Percentiles rank a stretch among this genome's conserved stretches.
Evolutionary conservation across 352 stramenopile species (phyloP).

Genomic region (Thalassiosira mediterranea): DNA sequence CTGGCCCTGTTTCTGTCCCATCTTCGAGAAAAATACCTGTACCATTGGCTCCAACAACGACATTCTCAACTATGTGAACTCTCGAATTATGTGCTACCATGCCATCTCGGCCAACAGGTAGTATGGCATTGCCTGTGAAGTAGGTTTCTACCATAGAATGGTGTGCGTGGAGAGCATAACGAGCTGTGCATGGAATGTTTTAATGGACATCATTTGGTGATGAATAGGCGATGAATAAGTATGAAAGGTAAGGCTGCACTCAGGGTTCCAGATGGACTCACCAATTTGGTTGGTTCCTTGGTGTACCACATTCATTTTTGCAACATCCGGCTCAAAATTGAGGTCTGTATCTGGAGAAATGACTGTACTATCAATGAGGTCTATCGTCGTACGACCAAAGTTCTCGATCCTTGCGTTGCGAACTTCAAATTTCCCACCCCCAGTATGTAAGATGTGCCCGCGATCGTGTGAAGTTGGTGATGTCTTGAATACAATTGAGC

Average conservation of each 20-base stretch:
- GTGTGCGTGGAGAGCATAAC: conserved; percentile 43
- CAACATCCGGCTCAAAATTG: conserved; percentile 8
- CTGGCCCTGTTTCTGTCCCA: conserved; percentile 33
- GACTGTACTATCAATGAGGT: conserved; percentile 19
- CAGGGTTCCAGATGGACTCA: too few species aligned
- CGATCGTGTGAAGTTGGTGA: conserved; percentile 14
- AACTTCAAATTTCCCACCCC: conserved; percentile 26
- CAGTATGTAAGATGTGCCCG: conserved; percentile 42
- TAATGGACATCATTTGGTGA: too few species aligned
- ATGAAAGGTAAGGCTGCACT: too few species aligned
- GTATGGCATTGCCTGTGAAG: conserved; percentile 21
- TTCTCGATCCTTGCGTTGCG: conserved; percentile 22
- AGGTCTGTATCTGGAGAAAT: conserved; percentile 8
- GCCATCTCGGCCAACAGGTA: conserved; percentile 16
- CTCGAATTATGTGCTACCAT: conserved; percentile 40
- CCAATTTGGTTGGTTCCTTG: conserved; percentile 36
- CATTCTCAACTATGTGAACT: conserved; percentile 29
- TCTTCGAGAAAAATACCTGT: conserved; percentile 42
- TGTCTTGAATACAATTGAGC: conserved; percentile 26
- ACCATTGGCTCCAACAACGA: conserved; percentile 29
- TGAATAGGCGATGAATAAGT: too few species aligned
- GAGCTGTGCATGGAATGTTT: too few species aligned
- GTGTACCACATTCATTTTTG: conserved; percentile 23
- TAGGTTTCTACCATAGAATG: conserved; percentile 24
- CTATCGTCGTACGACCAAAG: conserved; percentile 16